Conservation (phyloP, 179 eudicot species). For the Amaranthus tricolor region DNA sequence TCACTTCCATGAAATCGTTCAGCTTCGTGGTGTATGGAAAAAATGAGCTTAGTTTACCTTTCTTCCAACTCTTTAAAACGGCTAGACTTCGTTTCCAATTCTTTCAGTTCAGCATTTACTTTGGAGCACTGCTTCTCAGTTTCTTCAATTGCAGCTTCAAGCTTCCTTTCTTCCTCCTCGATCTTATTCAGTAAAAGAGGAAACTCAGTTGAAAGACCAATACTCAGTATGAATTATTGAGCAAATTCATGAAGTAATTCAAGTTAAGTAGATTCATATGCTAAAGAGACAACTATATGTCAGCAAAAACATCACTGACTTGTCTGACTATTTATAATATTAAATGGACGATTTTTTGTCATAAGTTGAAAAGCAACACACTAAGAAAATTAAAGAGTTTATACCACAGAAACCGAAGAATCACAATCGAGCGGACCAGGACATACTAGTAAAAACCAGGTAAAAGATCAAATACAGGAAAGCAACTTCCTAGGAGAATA, state of each 20-base stretch:
- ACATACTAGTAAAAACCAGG: not conserved
- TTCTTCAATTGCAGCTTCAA: constrained; percentile 89
- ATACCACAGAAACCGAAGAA: no score
- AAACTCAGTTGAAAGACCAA: constrained; percentile 20
- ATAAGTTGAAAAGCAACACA: not conserved
- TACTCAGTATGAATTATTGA: constrained; percentile 11
- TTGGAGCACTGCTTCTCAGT: constrained; percentile 86
- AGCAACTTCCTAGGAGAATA: constrained; percentile 23
- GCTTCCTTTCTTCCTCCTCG: constrained; percentile 92
- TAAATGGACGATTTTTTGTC: not conserved
- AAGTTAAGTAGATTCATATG: no score
- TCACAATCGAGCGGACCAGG: not conserved
- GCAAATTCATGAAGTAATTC: not conserved
- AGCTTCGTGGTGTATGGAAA: not conserved
- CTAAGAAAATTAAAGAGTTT: not conserved
- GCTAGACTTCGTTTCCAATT: constrained; percentile 73
- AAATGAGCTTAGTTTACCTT: constrained; percentile 43
- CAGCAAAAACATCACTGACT: not conserved
- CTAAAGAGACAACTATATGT: not conserved
- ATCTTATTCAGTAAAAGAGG: constrained; percentile 44
- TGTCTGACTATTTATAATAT: not conserved
- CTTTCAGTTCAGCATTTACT: constrained; percentile 85
- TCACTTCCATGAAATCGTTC: not conserved
- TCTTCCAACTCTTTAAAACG: constrained; percentile 95
- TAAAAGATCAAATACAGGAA: constrained; percentile 8